Evolutionary conservation across 768 basidiomycete genomes (phyloP), one percentile per base, ranked within the genome.

Genomic region (Naganishia kalamii): DNA sequence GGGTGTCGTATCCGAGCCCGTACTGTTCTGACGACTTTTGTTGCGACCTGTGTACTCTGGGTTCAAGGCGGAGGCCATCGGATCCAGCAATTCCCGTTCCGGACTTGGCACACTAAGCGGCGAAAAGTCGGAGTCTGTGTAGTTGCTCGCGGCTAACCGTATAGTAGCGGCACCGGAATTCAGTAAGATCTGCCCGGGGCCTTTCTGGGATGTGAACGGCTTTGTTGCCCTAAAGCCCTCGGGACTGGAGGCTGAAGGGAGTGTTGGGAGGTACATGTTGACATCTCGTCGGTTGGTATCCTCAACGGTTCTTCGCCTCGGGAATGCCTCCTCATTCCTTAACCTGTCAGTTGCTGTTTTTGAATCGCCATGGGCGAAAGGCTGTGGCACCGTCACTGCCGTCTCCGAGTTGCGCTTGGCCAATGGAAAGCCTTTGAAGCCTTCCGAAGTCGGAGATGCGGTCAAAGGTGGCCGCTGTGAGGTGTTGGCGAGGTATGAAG

Each of bases 11-110:
- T 64, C 63, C n/a, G 63, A 64, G 25, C 63, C 57, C 12, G 63
- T 30, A 37, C 63, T 64, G n/a, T 44, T 52, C 19, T 64, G 50
- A 1, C 63, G 49, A n/a, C 30, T 17, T 25, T 64, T 64, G 7
- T 1, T 57, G 3, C 54, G 25, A 27, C 37, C 8, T 7, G 12
- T 44, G 5, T 17, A 33, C 17, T 57, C 50, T 8, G 29, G 27
- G 47, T 48, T 60, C 33, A 65, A 15, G 30, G 64, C 35, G 6
- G 37, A 47, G 2, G 66, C 85, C 85, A 96, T 86, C 0, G 92
- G 92, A 77, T 96, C 92, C 11, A 87, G 87, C 27, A 94, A 83
- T 73, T 96, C 92, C 70, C 88, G 86, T 73, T 97, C 92, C 0
- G 92, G 92, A 12, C 88, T 90, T 1, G 92, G 92, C 0, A 93